Evolutionary conservation across 805 yeast species (phyloP), one percentile per base, ranked within the genome.

Genomic region (Saturnispora bothae): DNA sequence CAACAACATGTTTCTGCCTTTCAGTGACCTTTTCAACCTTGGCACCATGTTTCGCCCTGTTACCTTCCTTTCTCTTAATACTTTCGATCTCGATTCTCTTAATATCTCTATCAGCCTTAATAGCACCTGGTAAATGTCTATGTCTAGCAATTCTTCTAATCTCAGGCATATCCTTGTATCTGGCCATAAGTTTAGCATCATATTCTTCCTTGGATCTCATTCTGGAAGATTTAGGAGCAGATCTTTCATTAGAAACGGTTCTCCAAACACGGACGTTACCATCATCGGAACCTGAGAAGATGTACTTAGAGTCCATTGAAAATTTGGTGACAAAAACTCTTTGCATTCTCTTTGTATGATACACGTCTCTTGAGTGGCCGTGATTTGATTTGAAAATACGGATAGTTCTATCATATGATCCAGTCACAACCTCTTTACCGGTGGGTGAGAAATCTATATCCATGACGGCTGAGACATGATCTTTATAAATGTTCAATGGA

Each of bases 301-400:
- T 74, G 61, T 85, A 92, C 53, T 79, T 76, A 39, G 94, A 71
- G 60, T 92, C 99, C 74, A 85, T 85, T 7, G 95, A 74, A 60
- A 69, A 94, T 46, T 78, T 77, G 29, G 80, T 84, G 40, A 82
- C 72, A 60, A 86, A 84, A 9, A 92, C 83, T 43, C 89, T 79
- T 64, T 92, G 99, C 99, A 92, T 92, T 56, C 99, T 74, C 65
- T 85, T 86, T 12, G 98, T 92, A 53, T 92, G 98, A 58, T 92
- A 92, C 31, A 94, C 71, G 52, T 92, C 99, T 45, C 96, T 70
- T 5, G 95, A 83, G 59, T 89, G 97, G 27, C 98, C 97, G 45
- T 81, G 83, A 34, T 57, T 44, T 32, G 52, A 42, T 38, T 76
- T 76, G 61, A 64, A 92, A 15, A 92, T 76, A 49, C 99, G 70